These are phyloP conservation scores for Clonostachys rhizophaga DNA, from an alignment of 2,329 filamentous ascomycete genomes.

Conservation along the genomic window DNA sequence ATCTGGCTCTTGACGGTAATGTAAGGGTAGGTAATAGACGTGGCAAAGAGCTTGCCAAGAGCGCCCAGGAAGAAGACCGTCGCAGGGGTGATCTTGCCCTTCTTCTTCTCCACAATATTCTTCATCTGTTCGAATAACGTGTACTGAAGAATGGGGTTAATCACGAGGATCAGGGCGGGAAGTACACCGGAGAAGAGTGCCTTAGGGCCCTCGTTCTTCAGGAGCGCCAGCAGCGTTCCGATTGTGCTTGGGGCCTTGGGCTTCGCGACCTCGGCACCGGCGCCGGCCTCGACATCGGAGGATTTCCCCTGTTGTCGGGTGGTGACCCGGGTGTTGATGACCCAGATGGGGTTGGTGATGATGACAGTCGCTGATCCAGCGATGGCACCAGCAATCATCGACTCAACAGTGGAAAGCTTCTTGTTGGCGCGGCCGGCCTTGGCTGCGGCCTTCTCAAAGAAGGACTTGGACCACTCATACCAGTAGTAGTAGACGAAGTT, in stretches of 20 bases:
- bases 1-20: slow-evolving; percentile 98
- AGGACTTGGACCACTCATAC: slow-evolving; percentile 94
- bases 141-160: slow-evolving; percentile 98
- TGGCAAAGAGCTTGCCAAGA: slow-evolving; percentile 90
- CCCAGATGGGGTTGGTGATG: slow-evolving; percentile 98
- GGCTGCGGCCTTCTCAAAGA: slow-evolving; percentile 75
- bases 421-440: slow-evolving; percentile 68
- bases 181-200: slow-evolving; percentile 90
- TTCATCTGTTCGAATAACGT: slow-evolving; percentile 98
- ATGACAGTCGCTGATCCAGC: slow-evolving; percentile 92
- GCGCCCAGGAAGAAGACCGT: slow-evolving; percentile 90
- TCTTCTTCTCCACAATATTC: slow-evolving; percentile 73
- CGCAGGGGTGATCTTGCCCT: slow-evolving; percentile 68
- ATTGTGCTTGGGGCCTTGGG: slow-evolving; percentile 66
- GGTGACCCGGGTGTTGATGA: slow-evolving; percentile 97
- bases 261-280: slow-evolving; percentile 17
- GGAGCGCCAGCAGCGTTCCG: slow-evolving; percentile 72
- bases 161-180: slow-evolving; percentile 87
- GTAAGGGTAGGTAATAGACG: slow-evolving; percentile 92
- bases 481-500: slow-evolving; percentile 99
- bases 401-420: slow-evolving; percentile 87
- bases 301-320: slow-evolving; percentile 64
- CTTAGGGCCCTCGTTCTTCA: slow-evolving; percentile 77
- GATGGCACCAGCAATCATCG: slow-evolving; percentile 91
- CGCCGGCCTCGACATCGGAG: slow-evolving; percentile 33